Percentiles rank a stretch among this genome's conserved stretches.
Evolutionary conservation across 202 grass and related monocot species (phyloP).

Genomic region (Digitaria exilis): DNA sequence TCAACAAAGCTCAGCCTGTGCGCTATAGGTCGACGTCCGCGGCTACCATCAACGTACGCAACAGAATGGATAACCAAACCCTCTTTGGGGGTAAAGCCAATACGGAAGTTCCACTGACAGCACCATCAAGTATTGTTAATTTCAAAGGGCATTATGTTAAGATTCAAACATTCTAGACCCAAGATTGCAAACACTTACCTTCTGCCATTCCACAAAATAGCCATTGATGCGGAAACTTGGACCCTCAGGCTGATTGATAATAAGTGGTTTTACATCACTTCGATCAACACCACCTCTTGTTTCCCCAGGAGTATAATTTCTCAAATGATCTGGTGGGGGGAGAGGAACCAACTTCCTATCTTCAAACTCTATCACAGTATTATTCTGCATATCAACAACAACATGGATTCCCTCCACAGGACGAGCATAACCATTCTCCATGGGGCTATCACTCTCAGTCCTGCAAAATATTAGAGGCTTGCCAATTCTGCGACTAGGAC

Average conservation of each 20-base stretch:
- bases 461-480: slow-evolving; percentile 97
- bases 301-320: slow-evolving; percentile 98
- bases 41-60: slow-evolving; percentile 92
- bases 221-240: slow-evolving; percentile 98
- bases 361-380: slow-evolving; percentile 89
- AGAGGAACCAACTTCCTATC: slow-evolving; percentile 92
- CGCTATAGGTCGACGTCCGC: slow-evolving; percentile 88
- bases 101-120: slow-evolving; percentile 98
- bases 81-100: slow-evolving; percentile 98
- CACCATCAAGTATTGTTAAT: slow-evolving; percentile 18
- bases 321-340: slow-evolving; percentile 85
- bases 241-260: slow-evolving; percentile 93
- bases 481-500: slow-evolving; percentile 83
- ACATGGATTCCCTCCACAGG: slow-evolving; percentile 95
- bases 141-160: background rate
- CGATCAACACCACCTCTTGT: slow-evolving; percentile 92
- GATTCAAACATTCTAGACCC: background rate
- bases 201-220: slow-evolving; percentile 98
- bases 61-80: slow-evolving; percentile 96
- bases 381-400: slow-evolving; percentile 95
- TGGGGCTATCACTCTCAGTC: slow-evolving; percentile 98
- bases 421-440: slow-evolving; percentile 99
- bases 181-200: slow-evolving; percentile 61
- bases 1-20: slow-evolving; percentile 99
- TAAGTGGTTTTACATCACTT: slow-evolving; percentile 91